These are phyloP conservation scores for Populus hybrid DNA, from an alignment of 441 rosid genomes.

Conservation along the genomic window DNA sequence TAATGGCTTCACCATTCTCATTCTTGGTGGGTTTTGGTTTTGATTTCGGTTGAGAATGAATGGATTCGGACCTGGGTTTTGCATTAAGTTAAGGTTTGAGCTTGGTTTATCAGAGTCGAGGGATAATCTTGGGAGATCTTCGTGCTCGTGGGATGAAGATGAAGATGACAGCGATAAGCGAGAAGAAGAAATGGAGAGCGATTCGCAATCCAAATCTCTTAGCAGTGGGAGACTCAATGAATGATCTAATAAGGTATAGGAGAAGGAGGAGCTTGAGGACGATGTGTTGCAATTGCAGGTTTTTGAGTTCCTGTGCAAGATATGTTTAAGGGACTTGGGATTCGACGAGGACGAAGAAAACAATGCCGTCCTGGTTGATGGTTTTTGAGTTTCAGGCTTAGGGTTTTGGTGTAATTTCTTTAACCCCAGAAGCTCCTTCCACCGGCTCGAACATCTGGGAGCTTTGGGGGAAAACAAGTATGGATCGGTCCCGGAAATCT, in stretches of 20 bases:
- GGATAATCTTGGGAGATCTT: constrained; percentile 71
- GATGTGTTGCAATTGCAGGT: constrained; percentile 33
- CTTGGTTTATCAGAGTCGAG: constrained; percentile 76
- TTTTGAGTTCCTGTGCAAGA: constrained; percentile 66
- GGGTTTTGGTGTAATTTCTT: constrained; percentile 54
- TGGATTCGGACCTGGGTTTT: constrained; percentile 37
- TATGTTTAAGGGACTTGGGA: constrained; percentile 48
- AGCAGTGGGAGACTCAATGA: constrained; percentile 61
- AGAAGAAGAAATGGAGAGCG: constrained; percentile 65
- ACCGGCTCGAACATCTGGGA: constrained; percentile 79
- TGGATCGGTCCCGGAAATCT: constrained; percentile 38
- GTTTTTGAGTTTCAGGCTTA: constrained; percentile 17
- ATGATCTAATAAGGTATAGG: constrained; percentile 26
- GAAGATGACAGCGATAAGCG: constrained; percentile 81
- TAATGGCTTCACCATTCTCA: constrained; percentile 55
- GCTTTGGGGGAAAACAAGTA: constrained; percentile 72
- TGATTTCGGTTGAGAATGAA: constrained; percentile 32
- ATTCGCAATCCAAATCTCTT: constrained; percentile 65
- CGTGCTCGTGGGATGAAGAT: constrained; percentile 82
- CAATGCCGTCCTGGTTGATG: constrained; percentile 12
- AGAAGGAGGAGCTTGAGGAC: constrained; percentile 9
- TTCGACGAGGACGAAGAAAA: constrained; percentile 9
- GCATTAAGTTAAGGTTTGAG: constrained; percentile 30
- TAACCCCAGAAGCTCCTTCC: constrained; percentile 80
- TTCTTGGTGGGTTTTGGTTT: constrained; percentile 51